Base-by-base conservation (phyloP, 1,284 basidiomycete genomes). In the Ganoderma boninense region DNA sequence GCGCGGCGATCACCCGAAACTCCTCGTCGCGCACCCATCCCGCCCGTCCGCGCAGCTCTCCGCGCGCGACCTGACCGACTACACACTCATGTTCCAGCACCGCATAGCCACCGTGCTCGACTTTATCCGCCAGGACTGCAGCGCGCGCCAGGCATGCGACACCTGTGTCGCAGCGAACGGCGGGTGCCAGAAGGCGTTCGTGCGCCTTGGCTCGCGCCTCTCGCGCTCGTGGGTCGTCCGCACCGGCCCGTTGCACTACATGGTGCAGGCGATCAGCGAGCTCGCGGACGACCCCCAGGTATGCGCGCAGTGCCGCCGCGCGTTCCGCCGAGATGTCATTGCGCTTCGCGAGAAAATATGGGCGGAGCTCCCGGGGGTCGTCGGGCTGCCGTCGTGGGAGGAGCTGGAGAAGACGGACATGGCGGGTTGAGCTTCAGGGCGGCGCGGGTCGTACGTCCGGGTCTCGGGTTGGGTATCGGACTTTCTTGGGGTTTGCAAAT, bases 21-120 rank as follows among this genome's bases (percentile, higher is more conserved):
- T 90, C 8, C 72, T 78, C 61, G 75, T 85, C 46, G 78, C 84
- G 38, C 86, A 89, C 73, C 84, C 87, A 18, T 88, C 87, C 3
- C 83, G 83, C 26, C 88, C 88, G 0, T 84, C 86, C 4, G 85
- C 84, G 8, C 72, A 80, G 42, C 78, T 90, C 20, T 80, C 81
- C 8, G 66, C 81, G 11, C 71, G 79, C 42, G 88, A 89, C 75
- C 71, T 89, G 26, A 77, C 80, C 70, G 79, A 83, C 57, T 90
- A 89, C 76, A 87, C 87, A 1, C 82, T 89, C 52, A 87, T 90
- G 85, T 89, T 84, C 77, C 89, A 90, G 77, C 81, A 86, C 69
- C 86, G 89, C 32, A 77, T 89, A 57, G 82, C 87, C 59, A 67
- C 84, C 40, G 82, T 87, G 65, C 79, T 87, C n/a, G 80, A 86